Percentiles rank a stretch among this genome's conserved stretches.
These are phyloP conservation scores for Hypericum perforatum DNA, from an alignment of 345 rosid genomes.

Conservation along the genomic window DNA sequence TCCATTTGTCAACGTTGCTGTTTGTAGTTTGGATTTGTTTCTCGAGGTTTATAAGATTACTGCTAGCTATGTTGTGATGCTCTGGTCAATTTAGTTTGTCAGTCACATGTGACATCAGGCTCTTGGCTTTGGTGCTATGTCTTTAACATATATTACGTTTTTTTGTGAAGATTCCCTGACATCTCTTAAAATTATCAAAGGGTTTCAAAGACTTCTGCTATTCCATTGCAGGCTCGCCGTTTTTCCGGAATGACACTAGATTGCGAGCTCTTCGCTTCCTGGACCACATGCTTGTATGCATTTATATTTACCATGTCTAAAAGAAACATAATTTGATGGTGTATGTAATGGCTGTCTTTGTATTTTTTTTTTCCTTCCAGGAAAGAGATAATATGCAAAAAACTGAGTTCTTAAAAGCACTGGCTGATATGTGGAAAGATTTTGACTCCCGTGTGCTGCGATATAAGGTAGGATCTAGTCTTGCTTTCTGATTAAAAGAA, in stretches of 20 bases:
- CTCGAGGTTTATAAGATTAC: too few species aligned
- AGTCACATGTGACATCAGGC: too few species aligned
- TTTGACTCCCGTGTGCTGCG: constrained; percentile 94
- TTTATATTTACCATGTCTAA: constrained; percentile 13
- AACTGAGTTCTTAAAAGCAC: constrained; percentile 94
- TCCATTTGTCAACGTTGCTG: too few species aligned
- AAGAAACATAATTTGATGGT: background rate
- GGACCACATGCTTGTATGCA: constrained; percentile 92
- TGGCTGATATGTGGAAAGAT: constrained; percentile 98
- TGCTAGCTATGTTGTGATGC: too few species aligned
- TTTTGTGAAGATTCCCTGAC: too few species aligned
- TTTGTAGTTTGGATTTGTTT: too few species aligned
- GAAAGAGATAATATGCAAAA: constrained; percentile 97
- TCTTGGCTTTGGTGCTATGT: too few species aligned
- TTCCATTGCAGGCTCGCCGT: constrained; percentile 56
- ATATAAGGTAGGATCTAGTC: constrained; percentile 55
- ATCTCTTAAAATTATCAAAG: background rate
- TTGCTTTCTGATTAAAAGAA: too few species aligned
- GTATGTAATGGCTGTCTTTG: constrained; percentile 3
- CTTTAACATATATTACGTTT: too few species aligned
- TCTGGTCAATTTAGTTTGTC: too few species aligned
- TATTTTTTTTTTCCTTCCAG: constrained; percentile 30
- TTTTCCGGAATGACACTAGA: constrained; percentile 87
- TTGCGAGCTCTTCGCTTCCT: constrained; percentile 99
- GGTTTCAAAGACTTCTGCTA: constrained; percentile 11